phyloP scores from a whole-genome alignment of 306 rosid genomes.

The Trifolium repens region DNA sequence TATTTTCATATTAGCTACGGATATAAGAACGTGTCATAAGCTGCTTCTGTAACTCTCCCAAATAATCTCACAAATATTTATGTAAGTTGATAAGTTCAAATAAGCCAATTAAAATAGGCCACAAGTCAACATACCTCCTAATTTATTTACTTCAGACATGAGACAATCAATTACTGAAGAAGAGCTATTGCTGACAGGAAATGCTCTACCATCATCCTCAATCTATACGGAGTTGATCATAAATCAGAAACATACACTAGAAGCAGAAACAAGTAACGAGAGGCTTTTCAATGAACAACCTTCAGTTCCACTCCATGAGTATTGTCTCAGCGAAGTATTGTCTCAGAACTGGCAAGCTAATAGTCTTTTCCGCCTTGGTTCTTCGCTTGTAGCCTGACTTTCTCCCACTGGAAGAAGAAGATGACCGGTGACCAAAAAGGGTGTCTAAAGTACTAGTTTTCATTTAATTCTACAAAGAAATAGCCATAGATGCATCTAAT shows the following conservation, averaged over 20 bases:
- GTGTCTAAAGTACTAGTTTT: too few species aligned
- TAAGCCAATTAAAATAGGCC: background rate
- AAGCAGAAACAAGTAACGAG: slow-evolving; percentile 35
- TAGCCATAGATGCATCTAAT: too few species aligned
- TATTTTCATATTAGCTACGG: too few species aligned
- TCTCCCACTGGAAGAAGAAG: slow-evolving; percentile 48
- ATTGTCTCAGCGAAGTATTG: slow-evolving; percentile 71
- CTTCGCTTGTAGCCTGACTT: slow-evolving; percentile 63
- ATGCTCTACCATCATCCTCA: slow-evolving; percentile 95
- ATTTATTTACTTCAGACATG: slow-evolving; percentile 65
- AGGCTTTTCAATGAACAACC: slow-evolving; percentile 62
- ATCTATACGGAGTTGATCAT: slow-evolving; percentile 50
- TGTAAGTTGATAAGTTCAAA: background rate
- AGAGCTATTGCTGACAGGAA: slow-evolving; percentile 90
- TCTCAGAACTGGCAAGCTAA: slow-evolving; percentile 61
- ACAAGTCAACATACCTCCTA: slow-evolving; percentile 59
- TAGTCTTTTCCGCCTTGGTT: slow-evolving; percentile 67
- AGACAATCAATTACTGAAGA: slow-evolving; percentile 86
- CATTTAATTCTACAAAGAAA: too few species aligned
- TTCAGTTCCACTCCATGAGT: slow-evolving; percentile 89
- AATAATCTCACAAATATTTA: background rate
- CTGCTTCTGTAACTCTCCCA: background rate
- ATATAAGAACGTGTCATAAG: too few species aligned
- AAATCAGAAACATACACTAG: slow-evolving; percentile 37
- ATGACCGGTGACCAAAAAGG: slow-evolving; percentile 43